These are phyloP conservation scores for Pseudogymnoascus sp. DNA, from an alignment of 2,329 filamentous ascomycete species.

Conservation along the genomic window DNA sequence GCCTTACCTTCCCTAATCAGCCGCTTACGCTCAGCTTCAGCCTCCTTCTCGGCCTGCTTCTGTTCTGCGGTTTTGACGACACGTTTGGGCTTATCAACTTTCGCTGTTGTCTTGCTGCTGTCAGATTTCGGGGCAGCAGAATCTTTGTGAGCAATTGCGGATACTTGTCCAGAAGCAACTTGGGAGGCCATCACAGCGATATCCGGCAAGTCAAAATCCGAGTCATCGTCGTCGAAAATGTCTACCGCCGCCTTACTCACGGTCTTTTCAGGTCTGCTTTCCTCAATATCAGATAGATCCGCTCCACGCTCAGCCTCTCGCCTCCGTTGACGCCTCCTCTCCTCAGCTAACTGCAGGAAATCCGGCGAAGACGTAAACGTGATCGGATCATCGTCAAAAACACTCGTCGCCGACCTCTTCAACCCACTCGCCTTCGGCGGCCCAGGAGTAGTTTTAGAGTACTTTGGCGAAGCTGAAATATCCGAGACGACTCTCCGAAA, in stretches of 20 bases:
- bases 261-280: not conserved
- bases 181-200: constrained; percentile 10
- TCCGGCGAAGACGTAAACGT: constrained; percentile 27
- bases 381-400: constrained; percentile 20
- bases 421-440: constrained; percentile 21
- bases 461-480: constrained; percentile 30
- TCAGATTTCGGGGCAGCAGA: constrained; percentile 11
- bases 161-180: not conserved
- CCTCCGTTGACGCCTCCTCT: constrained; percentile 8
- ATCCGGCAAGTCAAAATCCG: constrained; percentile 18
- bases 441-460: constrained; percentile 12
- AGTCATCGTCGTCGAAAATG: constrained; percentile 2
- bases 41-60: constrained; percentile 18
- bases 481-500: constrained; percentile 26
- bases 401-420: constrained; percentile 30
- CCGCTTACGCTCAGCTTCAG: constrained; percentile 48
- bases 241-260: not conserved
- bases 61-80: not conserved
- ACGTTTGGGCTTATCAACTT: constrained; percentile 7
- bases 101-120: constrained; percentile 16
- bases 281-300: constrained; percentile 10
- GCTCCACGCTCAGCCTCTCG: constrained; percentile 13
- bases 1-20: constrained; percentile 53
- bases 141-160: constrained; percentile 11
- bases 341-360: constrained; percentile 15